Conservation (phyloP, 495 filamentous ascomycete species). For the Talaromyces ruber region DNA sequence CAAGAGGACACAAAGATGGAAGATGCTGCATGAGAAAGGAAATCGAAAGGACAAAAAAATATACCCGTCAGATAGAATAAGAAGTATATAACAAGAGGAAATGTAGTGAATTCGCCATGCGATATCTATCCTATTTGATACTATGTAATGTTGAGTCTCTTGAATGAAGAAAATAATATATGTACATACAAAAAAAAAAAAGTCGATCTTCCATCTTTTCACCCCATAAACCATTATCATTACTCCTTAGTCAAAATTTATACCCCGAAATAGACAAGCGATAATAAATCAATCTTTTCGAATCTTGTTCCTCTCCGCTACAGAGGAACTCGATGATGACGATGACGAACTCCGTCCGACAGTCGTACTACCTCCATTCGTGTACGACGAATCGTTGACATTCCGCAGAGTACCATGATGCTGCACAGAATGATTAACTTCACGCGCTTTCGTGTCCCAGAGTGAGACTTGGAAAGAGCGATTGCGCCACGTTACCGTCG, state of each 20-base stretch:
- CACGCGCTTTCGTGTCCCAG: slow-evolving; percentile 68
- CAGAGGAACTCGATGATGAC: not conserved
- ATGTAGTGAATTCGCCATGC: not conserved
- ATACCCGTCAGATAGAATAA: not conserved
- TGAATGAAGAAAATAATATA: slow-evolving; percentile 9
- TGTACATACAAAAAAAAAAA: not conserved
- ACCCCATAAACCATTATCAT: not conserved
- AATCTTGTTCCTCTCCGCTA: slow-evolving; percentile 5
- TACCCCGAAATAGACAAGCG: not conserved
- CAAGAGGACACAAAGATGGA: slow-evolving; percentile 50
- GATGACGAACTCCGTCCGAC: not conserved
- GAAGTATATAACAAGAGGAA: not conserved
- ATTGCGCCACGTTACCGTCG: slow-evolving; percentile 80
- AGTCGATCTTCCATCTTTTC: slow-evolving; percentile 1
- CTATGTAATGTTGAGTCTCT: slow-evolving; percentile 8
- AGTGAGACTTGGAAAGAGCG: slow-evolving; percentile 71
- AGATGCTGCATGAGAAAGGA: slow-evolving; percentile 25
- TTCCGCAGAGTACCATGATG: not conserved
- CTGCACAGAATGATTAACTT: slow-evolving; percentile 19
- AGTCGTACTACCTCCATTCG: not conserved
- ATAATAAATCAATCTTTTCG: not conserved
- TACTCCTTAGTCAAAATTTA: not conserved
- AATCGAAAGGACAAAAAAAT: not conserved
- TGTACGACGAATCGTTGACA: slow-evolving; percentile 6
- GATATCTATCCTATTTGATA: not conserved